Percentiles rank a stretch among this genome's conserved stretches.
Evolutionary conservation across 495 filamentous ascomycete species (phyloP).

Genomic region (Physcia stellaris): DNA sequence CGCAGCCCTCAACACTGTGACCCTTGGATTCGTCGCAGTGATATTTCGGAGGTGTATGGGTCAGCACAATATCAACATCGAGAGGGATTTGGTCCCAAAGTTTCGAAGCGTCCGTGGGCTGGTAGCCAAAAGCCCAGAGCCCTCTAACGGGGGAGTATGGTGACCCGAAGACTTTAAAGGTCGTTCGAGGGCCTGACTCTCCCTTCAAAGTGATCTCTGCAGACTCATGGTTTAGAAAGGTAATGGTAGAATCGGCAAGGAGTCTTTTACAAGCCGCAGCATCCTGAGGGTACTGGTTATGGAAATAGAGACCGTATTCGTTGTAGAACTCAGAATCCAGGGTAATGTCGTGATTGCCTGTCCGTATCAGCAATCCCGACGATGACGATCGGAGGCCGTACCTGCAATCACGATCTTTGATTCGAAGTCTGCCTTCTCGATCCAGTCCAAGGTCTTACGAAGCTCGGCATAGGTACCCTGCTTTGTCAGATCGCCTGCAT

Average conservation of each 20-base stretch:
- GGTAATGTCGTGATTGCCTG: constrained; percentile 72
- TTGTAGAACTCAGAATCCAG: constrained; percentile 51
- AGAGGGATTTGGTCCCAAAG: constrained; percentile 36
- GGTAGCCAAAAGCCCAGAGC: constrained; percentile 63
- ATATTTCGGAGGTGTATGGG: constrained; percentile 34
- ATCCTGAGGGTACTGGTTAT: constrained; percentile 45
- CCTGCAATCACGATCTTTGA: constrained; percentile 46
- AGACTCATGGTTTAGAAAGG: constrained; percentile 52
- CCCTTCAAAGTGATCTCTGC: constrained; percentile 41
- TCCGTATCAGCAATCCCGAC: constrained; percentile 1
- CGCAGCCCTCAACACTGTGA: constrained; percentile 25
- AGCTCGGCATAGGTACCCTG: constrained; percentile 40
- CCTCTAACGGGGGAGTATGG: constrained; percentile 52
- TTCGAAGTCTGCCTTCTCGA: constrained; percentile 40
- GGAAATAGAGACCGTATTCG: constrained; percentile 41
- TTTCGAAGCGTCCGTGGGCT: constrained; percentile 26
- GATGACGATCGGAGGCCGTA: constrained; percentile 16
- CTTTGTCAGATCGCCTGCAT: constrained; percentile 47
- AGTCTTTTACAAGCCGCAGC: constrained; percentile 40
- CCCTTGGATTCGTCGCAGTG: constrained; percentile 28
- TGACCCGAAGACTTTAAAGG: constrained; percentile 64
- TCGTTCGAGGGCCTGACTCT: constrained; percentile 45
- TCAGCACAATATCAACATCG: constrained; percentile 33
- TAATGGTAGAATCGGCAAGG: constrained; percentile 42
- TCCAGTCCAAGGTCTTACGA: constrained; percentile 40